These are phyloP conservation scores for Lecanicillium sp. DNA, from an alignment of 2,329 filamentous ascomycete species.

Conservation along the genomic window DNA sequence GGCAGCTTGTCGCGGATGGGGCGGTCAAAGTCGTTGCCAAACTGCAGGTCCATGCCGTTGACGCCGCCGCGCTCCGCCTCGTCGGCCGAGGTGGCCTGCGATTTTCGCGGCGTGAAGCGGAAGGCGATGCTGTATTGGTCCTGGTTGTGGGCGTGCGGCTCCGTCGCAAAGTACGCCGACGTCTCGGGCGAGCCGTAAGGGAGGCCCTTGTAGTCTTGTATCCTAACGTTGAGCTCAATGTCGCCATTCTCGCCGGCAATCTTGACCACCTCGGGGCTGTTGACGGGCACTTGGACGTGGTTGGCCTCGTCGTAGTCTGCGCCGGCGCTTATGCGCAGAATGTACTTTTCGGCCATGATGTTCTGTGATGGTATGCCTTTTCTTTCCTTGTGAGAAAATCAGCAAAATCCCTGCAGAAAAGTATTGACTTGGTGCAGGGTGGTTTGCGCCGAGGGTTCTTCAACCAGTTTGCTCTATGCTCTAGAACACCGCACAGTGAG, in stretches of 20 bases:
- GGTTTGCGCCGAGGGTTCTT: too few relatives aligned
- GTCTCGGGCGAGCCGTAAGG: constrained; percentile 60
- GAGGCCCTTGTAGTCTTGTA: constrained; percentile 62
- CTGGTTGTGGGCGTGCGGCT: constrained; percentile 54
- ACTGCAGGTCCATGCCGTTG: constrained; percentile 67
- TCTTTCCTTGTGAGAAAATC: too few relatives aligned
- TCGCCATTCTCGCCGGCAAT: constrained; percentile 59
- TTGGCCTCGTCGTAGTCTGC: constrained; percentile 62
- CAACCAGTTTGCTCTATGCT: too few relatives aligned
- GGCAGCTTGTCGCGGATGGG: constrained; percentile 82
- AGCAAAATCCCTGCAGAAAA: too few relatives aligned
- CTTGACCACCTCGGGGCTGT: constrained; percentile 52
- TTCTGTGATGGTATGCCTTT: too few relatives aligned
- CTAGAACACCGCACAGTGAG: too few relatives aligned
- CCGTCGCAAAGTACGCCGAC: constrained; percentile 68
- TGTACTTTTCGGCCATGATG: constrained; percentile 62
- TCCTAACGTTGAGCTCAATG: constrained; percentile 64
- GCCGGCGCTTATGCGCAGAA: constrained; percentile 76
- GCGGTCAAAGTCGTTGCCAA: constrained; percentile 92
- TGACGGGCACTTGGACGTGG: constrained; percentile 72
- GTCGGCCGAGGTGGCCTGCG: constrained; percentile 9
- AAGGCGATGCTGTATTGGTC: constrained; percentile 86
- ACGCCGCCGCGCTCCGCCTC: constrained; percentile 38
- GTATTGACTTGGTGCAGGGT: too few relatives aligned
- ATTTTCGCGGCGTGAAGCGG: constrained; percentile 62